Conservation (phyloP, 2,329 filamentous ascomycete genomes). For the Fusarium abutilonis region DNA sequence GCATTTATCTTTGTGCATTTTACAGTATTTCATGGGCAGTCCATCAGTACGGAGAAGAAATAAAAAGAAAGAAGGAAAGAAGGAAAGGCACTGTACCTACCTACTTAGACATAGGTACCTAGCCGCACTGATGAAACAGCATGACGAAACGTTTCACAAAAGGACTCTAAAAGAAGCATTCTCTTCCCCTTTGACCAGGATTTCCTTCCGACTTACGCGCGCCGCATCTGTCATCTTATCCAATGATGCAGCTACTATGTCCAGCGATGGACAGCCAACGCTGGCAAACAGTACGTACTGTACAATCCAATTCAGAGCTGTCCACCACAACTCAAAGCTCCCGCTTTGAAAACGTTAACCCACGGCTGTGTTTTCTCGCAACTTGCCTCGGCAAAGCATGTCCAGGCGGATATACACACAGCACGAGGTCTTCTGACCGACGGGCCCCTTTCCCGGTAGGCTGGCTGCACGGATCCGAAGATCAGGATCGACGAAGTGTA, state of each 20-base stretch:
- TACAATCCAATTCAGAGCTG: too few species aligned
- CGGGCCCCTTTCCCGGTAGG: conserved; percentile 37
- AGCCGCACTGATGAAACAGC: conserved; percentile 40
- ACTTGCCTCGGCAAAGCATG: conserved; percentile 20
- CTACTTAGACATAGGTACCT: too few species aligned
- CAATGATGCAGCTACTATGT: conserved; percentile 18
- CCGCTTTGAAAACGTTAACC: not conserved
- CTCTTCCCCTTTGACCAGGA: conserved; percentile 25
- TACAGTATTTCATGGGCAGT: too few species aligned
- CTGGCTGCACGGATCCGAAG: conserved; percentile 42
- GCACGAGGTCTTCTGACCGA: conserved; percentile 35
- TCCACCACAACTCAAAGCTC: conserved; percentile 2
- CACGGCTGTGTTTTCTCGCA: conserved; percentile 5
- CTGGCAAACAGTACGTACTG: conserved; percentile 2
- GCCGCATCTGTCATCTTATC: conserved; percentile 22
- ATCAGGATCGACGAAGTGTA: conserved; percentile 43
- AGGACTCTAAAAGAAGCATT: conserved; percentile 21
- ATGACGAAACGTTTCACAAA: conserved; percentile 44
- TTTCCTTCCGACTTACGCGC: conserved; percentile 9
- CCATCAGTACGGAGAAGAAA: too few species aligned
- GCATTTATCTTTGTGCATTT: conserved; percentile 4
- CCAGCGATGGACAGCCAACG: conserved; percentile 7
- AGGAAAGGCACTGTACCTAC: too few species aligned
- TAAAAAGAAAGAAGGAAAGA: too few species aligned
- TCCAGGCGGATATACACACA: conserved; percentile 18